Conservation (phyloP, 257 asterid species). For the Paraleonurus japonicus region DNA sequence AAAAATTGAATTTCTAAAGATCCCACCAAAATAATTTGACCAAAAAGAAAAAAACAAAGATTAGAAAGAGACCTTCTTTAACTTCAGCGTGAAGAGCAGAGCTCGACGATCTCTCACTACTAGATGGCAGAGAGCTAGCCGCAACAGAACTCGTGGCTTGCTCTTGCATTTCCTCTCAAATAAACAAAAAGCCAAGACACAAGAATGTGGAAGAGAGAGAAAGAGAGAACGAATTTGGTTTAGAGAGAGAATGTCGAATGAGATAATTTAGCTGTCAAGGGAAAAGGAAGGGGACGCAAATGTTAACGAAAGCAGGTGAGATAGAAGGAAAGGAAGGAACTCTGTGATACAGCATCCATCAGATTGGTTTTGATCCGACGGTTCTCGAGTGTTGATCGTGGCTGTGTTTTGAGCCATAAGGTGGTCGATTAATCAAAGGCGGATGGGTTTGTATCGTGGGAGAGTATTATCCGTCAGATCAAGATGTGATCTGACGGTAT, state of each 20-base stretch:
- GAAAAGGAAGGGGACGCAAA: constrained; percentile 70
- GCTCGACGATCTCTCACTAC: constrained; percentile 96
- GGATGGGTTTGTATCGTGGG: constrained; percentile 48
- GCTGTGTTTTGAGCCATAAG: constrained; percentile 63
- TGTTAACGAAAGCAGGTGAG: constrained; percentile 30
- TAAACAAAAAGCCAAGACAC: background rate
- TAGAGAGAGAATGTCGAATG: constrained; percentile 21
- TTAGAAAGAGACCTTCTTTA: constrained; percentile 56
- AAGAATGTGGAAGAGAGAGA: constrained; percentile 7
- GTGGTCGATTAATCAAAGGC: constrained; percentile 72
- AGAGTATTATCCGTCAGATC: constrained; percentile 25
- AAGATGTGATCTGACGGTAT: constrained; percentile 32
- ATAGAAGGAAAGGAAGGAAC: constrained; percentile 17
- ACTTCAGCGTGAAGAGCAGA: constrained; percentile 71
- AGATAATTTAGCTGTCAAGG: constrained; percentile 35
- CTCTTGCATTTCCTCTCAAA: constrained; percentile 67
- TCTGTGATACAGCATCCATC: constrained; percentile 37
- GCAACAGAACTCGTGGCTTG: constrained; percentile 83
- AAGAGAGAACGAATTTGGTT: background rate
- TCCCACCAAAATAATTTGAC: constrained; percentile 12
- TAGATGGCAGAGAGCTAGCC: constrained; percentile 77
- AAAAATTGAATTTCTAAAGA: background rate
- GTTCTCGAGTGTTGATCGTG: constrained; percentile 42
- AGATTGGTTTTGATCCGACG: constrained; percentile 53
- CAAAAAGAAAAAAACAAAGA: background rate